Conservation (phyloP, 192 early-diverging fungal genomes). For the Linnemannia elongata region DNA sequence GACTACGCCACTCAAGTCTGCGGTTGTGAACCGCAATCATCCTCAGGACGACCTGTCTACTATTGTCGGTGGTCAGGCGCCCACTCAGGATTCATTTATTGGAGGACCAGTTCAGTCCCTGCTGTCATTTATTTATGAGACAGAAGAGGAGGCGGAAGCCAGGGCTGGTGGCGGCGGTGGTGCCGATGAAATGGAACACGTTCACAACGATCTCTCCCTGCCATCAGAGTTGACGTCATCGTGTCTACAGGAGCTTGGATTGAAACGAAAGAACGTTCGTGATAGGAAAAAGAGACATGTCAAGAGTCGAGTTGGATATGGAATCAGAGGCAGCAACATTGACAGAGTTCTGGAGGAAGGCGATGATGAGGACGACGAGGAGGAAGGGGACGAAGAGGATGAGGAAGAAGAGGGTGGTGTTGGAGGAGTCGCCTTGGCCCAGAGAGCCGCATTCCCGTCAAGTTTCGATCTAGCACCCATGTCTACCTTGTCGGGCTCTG, state of each 20-base stretch:
- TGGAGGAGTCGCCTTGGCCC: neutral
- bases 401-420: neutral
- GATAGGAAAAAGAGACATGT: neutral
- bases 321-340: neutral
- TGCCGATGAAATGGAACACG: neutral
- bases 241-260: constrained; percentile 18
- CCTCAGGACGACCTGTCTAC: constrained; percentile 17
- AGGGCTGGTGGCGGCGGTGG: neutral
- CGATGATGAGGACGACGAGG: neutral
- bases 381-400: neutral
- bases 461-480: neutral
- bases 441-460: neutral
- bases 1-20: neutral
- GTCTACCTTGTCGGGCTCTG: neutral
- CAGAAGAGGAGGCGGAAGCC: neutral
- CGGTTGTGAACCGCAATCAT: neutral
- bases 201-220: constrained; percentile 2
- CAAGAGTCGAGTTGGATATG: neutral
- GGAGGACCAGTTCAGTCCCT: neutral
- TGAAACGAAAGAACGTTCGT: constrained; percentile 4
- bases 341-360: neutral
- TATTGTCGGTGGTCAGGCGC: constrained; percentile 3
- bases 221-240: constrained; percentile 16
- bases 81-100: constrained; percentile 6
- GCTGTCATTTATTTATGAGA: constrained; percentile 2